Conservation (phyloP, 1,139 yeast genomes). For the Waltiozyma sp. region DNA sequence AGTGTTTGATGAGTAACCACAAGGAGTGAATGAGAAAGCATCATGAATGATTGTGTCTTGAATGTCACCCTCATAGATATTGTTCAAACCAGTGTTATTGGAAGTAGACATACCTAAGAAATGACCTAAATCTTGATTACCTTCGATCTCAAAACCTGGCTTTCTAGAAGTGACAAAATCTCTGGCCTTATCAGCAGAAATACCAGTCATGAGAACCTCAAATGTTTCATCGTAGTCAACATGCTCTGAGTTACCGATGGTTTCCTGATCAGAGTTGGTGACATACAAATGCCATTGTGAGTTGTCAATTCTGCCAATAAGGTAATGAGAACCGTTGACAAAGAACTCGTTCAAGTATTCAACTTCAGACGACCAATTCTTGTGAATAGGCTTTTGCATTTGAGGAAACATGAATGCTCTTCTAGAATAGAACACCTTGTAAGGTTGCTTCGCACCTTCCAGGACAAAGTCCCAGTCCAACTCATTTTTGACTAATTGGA, state of each 20-base stretch:
- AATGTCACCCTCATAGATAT: constrained; percentile 29
- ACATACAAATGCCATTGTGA: constrained; percentile 82
- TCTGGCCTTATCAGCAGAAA: constrained; percentile 46
- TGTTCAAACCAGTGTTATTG: constrained; percentile 46
- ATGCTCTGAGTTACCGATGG: constrained; percentile 1
- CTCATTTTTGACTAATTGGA: constrained; percentile 36
- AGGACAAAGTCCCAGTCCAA: constrained; percentile 25
- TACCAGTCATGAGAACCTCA: constrained; percentile 86
- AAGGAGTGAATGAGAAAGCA: constrained; percentile 90
- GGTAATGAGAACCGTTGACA: constrained; percentile 52
- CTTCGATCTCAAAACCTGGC: constrained; percentile 33
- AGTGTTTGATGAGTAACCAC: constrained; percentile 90
- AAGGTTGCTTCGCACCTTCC: constrained; percentile 27
- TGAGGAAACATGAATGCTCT: constrained; percentile 90
- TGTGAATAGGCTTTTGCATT: constrained; percentile 71
- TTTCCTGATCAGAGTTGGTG: constrained; percentile 27
- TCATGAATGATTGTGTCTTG: constrained; percentile 43
- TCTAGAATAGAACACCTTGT: constrained; percentile 78
- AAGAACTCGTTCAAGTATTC: constrained; percentile 55
- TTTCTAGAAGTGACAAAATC: constrained; percentile 51
- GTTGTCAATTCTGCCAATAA: constrained; percentile 74
- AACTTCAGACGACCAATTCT: constrained; percentile 78
- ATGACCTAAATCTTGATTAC: constrained; percentile 68
- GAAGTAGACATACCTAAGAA: constrained; percentile 62
- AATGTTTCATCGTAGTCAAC: constrained; percentile 55